Evolutionary conservation across 768 basidiomycete species (phyloP).

Genomic region (Mycena leptocephala): DNA sequence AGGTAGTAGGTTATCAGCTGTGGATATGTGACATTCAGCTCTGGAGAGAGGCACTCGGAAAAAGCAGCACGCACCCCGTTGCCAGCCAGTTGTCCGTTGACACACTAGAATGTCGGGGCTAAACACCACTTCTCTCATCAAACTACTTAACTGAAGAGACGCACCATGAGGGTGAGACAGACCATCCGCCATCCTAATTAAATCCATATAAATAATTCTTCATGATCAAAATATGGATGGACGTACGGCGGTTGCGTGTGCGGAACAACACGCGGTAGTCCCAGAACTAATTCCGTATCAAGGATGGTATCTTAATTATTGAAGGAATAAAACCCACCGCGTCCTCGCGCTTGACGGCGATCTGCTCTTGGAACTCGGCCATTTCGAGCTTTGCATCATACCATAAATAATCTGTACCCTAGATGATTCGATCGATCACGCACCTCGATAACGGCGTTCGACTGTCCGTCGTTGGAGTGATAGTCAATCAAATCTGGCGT

Average conservation of each 20-base stretch:
- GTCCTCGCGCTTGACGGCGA: constrained; percentile 34
- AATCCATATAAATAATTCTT: not conserved
- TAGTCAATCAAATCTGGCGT: constrained; percentile 46
- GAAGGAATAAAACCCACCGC: constrained; percentile 12
- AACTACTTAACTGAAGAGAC: not conserved
- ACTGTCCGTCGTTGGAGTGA: constrained; percentile 43
- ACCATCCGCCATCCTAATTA: constrained; percentile 44
- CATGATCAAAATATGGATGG: not conserved
- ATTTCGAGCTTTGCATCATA: constrained; percentile 36
- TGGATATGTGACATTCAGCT: not conserved
- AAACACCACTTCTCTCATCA: not conserved
- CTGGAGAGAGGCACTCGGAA: too few relatives aligned
- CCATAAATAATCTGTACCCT: not conserved
- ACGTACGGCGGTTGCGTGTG: constrained; percentile 36
- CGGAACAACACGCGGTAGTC: constrained; percentile 40
- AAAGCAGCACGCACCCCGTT: constrained; percentile 38
- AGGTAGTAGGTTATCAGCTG: constrained; percentile 46
- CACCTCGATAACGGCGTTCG: constrained; percentile 44
- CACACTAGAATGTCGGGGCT: constrained; percentile 13
- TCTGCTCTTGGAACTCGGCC: constrained; percentile 40
- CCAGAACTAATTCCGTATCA: constrained; percentile 36
- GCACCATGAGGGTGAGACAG: constrained; percentile 41
- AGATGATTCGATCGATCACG: not conserved
- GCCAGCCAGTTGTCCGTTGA: constrained; percentile 46
- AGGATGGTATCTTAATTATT: not conserved